Conservation (phyloP, 768 basidiomycete genomes). For the Panus rudis region DNA sequence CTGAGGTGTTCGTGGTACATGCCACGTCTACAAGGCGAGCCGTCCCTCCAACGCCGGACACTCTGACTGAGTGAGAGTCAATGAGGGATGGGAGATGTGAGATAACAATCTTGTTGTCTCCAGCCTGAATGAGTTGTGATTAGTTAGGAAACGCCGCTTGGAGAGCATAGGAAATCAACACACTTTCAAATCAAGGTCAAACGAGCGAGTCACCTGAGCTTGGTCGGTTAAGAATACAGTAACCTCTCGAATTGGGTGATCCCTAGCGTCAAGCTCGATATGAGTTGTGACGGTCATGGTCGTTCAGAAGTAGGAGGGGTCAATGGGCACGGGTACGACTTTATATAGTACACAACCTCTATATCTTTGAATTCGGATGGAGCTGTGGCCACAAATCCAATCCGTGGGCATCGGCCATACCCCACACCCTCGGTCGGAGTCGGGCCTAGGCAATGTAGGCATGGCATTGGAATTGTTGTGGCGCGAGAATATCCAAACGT, state of each 20-base stretch:
- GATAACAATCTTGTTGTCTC: conserved; percentile 46
- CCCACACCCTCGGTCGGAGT: too few relatives aligned
- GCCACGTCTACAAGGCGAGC: conserved; percentile 50
- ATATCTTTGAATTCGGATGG: too few relatives aligned
- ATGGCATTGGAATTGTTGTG: too few relatives aligned
- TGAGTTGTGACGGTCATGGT: too few relatives aligned
- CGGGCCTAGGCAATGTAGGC: too few relatives aligned
- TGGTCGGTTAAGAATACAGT: conserved; percentile 50
- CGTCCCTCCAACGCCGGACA: conserved; percentile 37
- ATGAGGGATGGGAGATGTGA: conserved; percentile 41
- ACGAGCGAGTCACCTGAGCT: conserved; percentile 50
- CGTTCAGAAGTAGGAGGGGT: too few relatives aligned
- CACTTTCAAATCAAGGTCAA: conserved; percentile 43
- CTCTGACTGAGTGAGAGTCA: conserved; percentile 45
- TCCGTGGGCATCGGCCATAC: too few relatives aligned
- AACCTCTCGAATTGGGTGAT: conserved; percentile 44
- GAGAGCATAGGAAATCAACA: not conserved
- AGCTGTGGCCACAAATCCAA: too few relatives aligned
- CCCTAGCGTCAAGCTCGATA: conserved; percentile 12
- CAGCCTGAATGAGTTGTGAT: too few relatives aligned
- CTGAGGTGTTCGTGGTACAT: conserved; percentile 35
- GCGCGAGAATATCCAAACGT: too few relatives aligned
- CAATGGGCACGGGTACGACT: too few relatives aligned
- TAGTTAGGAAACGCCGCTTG: not conserved
- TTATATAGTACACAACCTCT: too few relatives aligned